Evolutionary conservation across 179 eudicot species (phyloP).

Genomic region (Actinidia chinensis): DNA sequence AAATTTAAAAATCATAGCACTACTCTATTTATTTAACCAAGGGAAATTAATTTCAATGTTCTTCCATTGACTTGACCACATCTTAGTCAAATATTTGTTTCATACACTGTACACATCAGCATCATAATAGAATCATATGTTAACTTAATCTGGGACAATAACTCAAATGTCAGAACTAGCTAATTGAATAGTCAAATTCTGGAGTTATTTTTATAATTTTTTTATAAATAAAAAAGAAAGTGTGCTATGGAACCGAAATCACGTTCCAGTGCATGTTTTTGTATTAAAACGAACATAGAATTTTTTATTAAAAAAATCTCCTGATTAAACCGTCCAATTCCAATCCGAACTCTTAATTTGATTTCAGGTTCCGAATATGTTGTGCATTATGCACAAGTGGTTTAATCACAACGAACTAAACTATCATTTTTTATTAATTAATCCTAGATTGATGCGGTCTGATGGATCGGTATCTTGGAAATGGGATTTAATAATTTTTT

Average conservation of each 20-base stretch:
- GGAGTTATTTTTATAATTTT: background rate
- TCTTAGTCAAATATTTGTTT: slow-evolving; percentile 2
- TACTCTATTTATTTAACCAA: no score
- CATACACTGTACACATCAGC: background rate
- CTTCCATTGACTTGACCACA: background rate
- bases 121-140: background rate
- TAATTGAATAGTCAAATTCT: background rate
- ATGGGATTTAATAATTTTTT: background rate
- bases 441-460: background rate
- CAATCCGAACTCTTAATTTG: background rate
- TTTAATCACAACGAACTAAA: background rate
- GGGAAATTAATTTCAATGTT: background rate
- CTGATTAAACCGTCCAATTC: background rate
- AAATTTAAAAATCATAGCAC: no score
- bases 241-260: slow-evolving; percentile 2
- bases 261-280: slow-evolving; percentile 1
- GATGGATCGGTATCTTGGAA: background rate
- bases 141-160: background rate
- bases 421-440: background rate
- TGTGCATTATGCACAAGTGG: background rate
- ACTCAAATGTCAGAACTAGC: background rate
- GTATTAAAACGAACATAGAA: background rate
- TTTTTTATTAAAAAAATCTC: background rate
- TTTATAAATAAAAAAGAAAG: background rate
- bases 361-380: slow-evolving; percentile 8